A percentile compares a stretch with the other conserved stretches of the same genome.
Conservation (phyloP, 495 filamentous ascomycete genomes). For the Aspergillus coremiiformis region DNA sequence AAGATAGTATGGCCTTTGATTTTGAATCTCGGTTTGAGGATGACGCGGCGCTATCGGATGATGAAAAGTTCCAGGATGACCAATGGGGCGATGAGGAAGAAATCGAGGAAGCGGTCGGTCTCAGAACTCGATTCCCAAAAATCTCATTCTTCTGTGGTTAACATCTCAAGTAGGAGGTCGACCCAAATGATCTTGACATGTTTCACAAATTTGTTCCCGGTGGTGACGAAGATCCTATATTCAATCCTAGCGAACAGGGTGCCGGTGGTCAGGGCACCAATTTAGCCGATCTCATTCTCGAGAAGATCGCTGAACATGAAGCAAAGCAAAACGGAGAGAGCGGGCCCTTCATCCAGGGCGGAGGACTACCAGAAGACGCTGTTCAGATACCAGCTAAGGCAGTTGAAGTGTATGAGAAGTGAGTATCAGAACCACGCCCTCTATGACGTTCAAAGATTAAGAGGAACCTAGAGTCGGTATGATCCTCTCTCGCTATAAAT, state of each 20-base stretch:
- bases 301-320: slow-evolving; percentile 91
- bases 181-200: slow-evolving; percentile 79
- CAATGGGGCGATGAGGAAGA: slow-evolving; percentile 61
- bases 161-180: slow-evolving; percentile 54
- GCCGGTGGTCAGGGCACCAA: slow-evolving; percentile 57
- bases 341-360: slow-evolving; percentile 37
- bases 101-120: slow-evolving; percentile 59
- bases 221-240: slow-evolving; percentile 43
- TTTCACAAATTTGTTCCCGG: slow-evolving; percentile 83
- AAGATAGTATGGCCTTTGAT: slow-evolving; percentile 54
- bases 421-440: slow-evolving; percentile 19
- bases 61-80: slow-evolving; percentile 49
- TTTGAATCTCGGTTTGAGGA: slow-evolving; percentile 54
- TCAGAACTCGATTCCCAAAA: background rate
- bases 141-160: background rate
- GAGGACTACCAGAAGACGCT: slow-evolving; percentile 61
- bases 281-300: slow-evolving; percentile 82
- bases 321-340: slow-evolving; percentile 47
- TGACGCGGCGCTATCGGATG: slow-evolving; percentile 47
- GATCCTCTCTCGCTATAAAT: slow-evolving; percentile 87
- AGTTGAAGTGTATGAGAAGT: slow-evolving; percentile 89
- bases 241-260: slow-evolving; percentile 39
- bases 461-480: slow-evolving; percentile 58
- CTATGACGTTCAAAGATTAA: slow-evolving; percentile 11
- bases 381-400: slow-evolving; percentile 84